Conservation (phyloP, 805 yeast species). For the Phaffomyces antillensis region DNA sequence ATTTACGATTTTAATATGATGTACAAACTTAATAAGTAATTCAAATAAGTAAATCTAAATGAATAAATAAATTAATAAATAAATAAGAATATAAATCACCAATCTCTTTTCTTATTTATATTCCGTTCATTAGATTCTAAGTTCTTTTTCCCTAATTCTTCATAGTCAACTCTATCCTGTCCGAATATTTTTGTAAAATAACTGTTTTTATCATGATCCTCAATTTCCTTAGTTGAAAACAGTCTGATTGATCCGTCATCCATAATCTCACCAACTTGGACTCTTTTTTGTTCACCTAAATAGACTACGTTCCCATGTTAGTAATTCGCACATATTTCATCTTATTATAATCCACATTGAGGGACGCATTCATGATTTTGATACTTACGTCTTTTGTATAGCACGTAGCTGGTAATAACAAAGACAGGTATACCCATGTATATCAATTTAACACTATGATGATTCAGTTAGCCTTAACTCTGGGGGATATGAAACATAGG, state of each 20-base stretch:
- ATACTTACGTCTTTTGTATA: constrained; percentile 18
- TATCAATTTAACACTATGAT: constrained; percentile 14
- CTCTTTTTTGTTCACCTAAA: constrained; percentile 17
- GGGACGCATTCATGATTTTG: not conserved
- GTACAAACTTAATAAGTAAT: not conserved
- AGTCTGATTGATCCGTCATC: constrained; percentile 18
- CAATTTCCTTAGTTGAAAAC: constrained; percentile 17
- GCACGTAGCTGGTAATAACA: constrained; percentile 12
- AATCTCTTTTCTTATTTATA: too few relatives aligned
- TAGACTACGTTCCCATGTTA: constrained; percentile 6
- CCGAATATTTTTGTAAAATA: constrained; percentile 18
- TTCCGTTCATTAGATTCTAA: not conserved
- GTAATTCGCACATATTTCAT: too few relatives aligned
- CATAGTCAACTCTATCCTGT: constrained; percentile 19
- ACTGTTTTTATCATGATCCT: constrained; percentile 15
- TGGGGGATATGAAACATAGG: too few relatives aligned
- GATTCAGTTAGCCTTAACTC: too few relatives aligned
- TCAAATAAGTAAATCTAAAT: not conserved
- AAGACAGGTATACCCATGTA: constrained; percentile 19
- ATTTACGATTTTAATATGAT: not conserved
- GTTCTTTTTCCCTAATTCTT: constrained; percentile 7
- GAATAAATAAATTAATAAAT: not conserved
- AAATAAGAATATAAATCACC: not conserved
- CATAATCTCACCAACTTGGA: constrained; percentile 21
- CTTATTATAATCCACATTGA: too few relatives aligned